Evolutionary conservation across 805 yeast species (phyloP), one percentile per base, ranked within the genome.

Genomic region (Barnettozyma sucrosica): DNA sequence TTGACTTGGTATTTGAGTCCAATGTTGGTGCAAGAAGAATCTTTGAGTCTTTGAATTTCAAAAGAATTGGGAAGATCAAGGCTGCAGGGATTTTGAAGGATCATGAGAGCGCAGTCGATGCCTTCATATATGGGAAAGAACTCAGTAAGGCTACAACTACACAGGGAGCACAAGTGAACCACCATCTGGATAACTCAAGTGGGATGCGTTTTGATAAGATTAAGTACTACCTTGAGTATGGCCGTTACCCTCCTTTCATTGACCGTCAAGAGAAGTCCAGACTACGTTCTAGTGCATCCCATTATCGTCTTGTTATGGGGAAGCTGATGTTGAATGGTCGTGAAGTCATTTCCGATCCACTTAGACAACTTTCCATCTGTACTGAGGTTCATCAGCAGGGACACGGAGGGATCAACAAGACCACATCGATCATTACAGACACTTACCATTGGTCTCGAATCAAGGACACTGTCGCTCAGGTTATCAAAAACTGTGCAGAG

Each of bases 11-110:
- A 4, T 93, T 87, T 65, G 96, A 90, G 55, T 83, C 95, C 3
- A 93, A 93, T 61, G 80, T 78, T 18, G 83, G 95, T 2, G 93
- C 95, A 5, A 72, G 93, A 54, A 72, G 82, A 51, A 82, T 92
- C 40, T 77, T 89, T 68, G 95, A 88, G 57, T 71, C 81, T 10
- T 72, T 85, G 38, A 81, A 82, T 53, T 93, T 92, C 69, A 81
- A 80, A 55, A 69, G 88, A 51, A 72, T 89, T 9, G 97, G 97
- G 2, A 76, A 85, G 39, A 72, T 92, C 41, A 85, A 84, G 54
- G 81, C 85, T n/a, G 95, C 96, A 5, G 98, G 95, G 10, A 81
- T 88, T 47, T 70, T 92, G 53, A 87, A 87, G 63, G 95, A 92
- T 32, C 83, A 82, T 55, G 90, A 85, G 49, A 77, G 79, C 38